A percentile compares a stretch with the other conserved stretches of the same genome.
Conservation (phyloP, 441 rosid species). For the Gossypium davidsonii region DNA sequence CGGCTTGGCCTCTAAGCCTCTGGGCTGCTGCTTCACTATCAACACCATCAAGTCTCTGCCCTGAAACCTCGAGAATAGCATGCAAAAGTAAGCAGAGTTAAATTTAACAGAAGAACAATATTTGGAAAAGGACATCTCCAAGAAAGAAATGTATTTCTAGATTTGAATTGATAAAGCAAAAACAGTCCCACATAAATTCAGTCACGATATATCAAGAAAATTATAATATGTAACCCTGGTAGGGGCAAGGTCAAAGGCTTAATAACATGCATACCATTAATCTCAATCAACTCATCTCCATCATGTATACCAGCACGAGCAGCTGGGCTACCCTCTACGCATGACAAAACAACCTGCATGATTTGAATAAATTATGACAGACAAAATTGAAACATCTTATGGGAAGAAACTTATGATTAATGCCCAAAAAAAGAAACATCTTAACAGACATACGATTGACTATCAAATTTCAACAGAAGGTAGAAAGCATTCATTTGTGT, state of each 20-base stretch:
- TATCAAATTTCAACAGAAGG: not conserved
- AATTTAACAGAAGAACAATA: not conserved
- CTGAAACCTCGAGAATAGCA: slow-evolving; percentile 29
- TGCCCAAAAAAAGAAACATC: not conserved
- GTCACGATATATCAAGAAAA: not conserved
- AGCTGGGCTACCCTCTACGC: slow-evolving; percentile 77
- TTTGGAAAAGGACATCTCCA: not conserved
- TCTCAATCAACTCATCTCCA: slow-evolving; percentile 84
- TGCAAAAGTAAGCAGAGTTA: not conserved
- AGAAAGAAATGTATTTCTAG: not conserved
- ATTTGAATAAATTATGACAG: slow-evolving; percentile 3
- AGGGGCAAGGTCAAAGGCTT: not conserved
- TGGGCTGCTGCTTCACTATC: slow-evolving; percentile 75
- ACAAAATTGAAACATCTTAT: too few relatives aligned
- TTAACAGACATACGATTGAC: not conserved
- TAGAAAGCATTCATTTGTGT: not conserved
- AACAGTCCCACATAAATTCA: not conserved
- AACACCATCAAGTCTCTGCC: slow-evolving; percentile 61
- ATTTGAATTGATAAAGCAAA: not conserved
- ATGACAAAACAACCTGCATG: slow-evolving; percentile 75
- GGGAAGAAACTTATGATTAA: not conserved
- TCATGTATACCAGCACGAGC: slow-evolving; percentile 77
- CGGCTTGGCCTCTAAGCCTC: slow-evolving; percentile 81
- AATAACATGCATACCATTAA: slow-evolving; percentile 51
- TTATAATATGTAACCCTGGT: not conserved